Evolutionary conservation across 352 stramenopile genomes (phyloP).

Genomic region (Lagenidium giganteum): DNA sequence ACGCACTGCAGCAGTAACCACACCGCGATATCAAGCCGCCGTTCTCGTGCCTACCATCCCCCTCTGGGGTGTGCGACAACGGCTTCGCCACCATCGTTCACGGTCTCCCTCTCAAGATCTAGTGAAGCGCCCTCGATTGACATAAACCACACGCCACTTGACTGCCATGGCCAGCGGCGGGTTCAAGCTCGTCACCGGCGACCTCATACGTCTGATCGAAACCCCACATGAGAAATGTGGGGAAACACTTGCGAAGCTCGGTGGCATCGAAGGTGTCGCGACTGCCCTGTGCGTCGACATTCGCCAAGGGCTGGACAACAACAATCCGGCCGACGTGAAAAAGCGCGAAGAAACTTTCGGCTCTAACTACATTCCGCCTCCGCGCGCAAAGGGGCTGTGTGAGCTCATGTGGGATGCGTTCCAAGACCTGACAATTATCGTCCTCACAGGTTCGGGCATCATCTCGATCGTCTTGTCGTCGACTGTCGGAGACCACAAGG

Average conservation of each 20-base stretch:
- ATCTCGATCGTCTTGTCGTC: conserved; percentile 47
- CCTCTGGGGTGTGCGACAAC: too few relatives aligned
- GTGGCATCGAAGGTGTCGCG: conserved; percentile 53
- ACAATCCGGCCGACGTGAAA: conserved; percentile 35
- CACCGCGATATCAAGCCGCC: too few relatives aligned
- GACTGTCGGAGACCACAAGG: conserved; percentile 49
- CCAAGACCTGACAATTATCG: conserved; percentile 75
- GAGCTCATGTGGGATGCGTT: conserved; percentile 90
- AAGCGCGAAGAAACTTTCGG: conserved; percentile 53
- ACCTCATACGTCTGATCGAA: conserved; percentile 70
- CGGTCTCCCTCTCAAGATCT: too few relatives aligned
- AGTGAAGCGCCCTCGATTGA: too few relatives aligned
- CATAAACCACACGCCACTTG: too few relatives aligned
- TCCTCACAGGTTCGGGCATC: conserved; percentile 44
- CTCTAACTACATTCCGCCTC: conserved; percentile 64
- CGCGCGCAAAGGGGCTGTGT: conserved; percentile 36
- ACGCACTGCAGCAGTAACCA: too few relatives aligned
- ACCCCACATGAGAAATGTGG: conserved; percentile 55
- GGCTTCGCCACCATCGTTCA: too few relatives aligned
- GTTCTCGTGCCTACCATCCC: too few relatives aligned
- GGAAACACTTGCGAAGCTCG: conserved; percentile 45
- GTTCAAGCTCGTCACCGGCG: conserved; percentile 41
- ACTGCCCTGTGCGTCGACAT: conserved; percentile 36
- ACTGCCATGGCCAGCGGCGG: too few relatives aligned
- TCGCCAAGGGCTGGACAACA: conserved; percentile 39